A percentile compares a stretch with the other conserved stretches of the same genome.
phyloP scores from a whole-genome alignment of 768 basidiomycete genomes.

The Rhodocollybia butyracea region DNA sequence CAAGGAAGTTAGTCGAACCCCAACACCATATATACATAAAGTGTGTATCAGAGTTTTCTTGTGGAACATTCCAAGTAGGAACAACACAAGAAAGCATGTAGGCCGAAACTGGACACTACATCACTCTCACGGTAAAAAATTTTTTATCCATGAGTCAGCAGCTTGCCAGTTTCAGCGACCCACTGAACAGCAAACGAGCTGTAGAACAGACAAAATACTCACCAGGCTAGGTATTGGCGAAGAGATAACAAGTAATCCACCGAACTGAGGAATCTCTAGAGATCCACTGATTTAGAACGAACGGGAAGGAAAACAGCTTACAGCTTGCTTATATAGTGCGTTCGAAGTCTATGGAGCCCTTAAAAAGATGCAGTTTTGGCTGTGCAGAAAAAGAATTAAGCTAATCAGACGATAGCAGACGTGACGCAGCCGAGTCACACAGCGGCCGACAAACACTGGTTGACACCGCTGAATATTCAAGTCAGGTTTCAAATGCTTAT shows the following conservation, averaged over 20 bases:
- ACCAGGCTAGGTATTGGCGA: too few species aligned
- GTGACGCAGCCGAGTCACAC: neutral
- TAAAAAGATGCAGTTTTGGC: neutral
- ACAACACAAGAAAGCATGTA: neutral
- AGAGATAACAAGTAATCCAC: too few species aligned
- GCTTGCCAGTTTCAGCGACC: too few species aligned
- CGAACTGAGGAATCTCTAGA: too few species aligned
- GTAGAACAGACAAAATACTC: too few species aligned
- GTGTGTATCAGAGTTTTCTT: neutral
- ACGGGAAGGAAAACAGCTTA: too few species aligned
- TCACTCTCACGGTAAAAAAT: constrained; percentile 1
- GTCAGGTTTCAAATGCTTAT: too few species aligned
- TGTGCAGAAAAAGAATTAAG: neutral
- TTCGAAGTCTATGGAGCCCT: too few species aligned
- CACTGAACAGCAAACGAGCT: too few species aligned
- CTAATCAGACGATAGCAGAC: neutral
- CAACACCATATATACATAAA: neutral
- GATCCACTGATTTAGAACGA: too few species aligned
- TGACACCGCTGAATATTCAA: too few species aligned
- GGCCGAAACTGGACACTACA: neutral
- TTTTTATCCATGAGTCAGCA: constrained; percentile 1
- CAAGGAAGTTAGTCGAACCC: neutral
- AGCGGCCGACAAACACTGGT: neutral
- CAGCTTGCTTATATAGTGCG: too few species aligned
- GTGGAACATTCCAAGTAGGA: neutral